Evolutionary conservation across 306 rosid species (phyloP).

Genomic region (Cucumis cinereus): DNA sequence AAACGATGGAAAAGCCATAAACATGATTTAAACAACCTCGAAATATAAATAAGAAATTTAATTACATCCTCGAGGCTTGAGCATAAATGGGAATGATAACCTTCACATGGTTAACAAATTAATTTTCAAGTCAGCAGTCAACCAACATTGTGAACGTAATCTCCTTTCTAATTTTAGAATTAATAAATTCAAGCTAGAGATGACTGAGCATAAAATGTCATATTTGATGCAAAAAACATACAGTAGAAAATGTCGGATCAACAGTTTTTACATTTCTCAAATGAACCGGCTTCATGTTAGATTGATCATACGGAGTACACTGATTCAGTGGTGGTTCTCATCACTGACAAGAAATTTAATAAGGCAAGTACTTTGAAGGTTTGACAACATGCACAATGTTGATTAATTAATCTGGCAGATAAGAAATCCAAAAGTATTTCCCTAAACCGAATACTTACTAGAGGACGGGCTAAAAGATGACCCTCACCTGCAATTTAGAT

Average conservation of each 20-base stretch:
- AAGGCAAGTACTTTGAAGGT: background rate
- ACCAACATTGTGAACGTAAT: background rate
- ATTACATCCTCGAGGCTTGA: background rate
- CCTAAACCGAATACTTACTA: background rate
- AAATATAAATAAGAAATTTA: background rate
- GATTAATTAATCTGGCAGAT: background rate
- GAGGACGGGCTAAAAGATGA: background rate
- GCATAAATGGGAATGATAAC: background rate
- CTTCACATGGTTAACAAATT: background rate
- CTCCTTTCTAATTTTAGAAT: background rate
- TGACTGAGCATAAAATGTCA: background rate
- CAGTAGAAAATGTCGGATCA: background rate
- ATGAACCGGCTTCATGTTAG: background rate
- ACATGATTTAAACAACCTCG: background rate
- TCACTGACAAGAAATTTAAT: background rate
- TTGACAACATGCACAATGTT: background rate
- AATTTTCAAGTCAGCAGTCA: background rate
- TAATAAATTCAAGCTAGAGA: background rate
- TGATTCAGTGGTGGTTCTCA: background rate
- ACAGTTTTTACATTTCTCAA: background rate
- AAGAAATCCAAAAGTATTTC: background rate
- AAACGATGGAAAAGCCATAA: conserved; percentile 4
- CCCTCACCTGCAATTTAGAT: conserved; percentile 73
- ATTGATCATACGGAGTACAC: background rate
- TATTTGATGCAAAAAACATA: background rate